Conservation (phyloP, 2,329 filamentous ascomycete genomes). For the Dichotomopilus funicola region DNA sequence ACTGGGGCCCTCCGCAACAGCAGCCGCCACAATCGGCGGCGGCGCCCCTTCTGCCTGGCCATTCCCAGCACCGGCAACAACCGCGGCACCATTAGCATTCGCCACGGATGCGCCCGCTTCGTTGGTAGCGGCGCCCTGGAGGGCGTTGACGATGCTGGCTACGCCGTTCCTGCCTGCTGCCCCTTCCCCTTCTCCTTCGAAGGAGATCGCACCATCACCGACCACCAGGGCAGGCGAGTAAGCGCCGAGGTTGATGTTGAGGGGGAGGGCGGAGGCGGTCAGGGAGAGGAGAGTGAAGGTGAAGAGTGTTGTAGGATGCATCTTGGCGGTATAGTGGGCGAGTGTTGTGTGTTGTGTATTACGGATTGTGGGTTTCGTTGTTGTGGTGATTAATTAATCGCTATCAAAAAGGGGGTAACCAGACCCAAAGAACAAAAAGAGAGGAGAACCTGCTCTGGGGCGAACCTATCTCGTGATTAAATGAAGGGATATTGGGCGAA, state of each 20-base stretch:
- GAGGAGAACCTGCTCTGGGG: not conserved
- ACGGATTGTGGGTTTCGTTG: not conserved
- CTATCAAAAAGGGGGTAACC: not conserved
- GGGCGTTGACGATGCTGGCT: conserved; percentile 34
- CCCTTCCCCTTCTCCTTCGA: conserved; percentile 32
- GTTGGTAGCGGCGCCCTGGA: conserved; percentile 34
- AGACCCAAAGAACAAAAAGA: not conserved
- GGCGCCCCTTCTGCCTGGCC: not conserved
- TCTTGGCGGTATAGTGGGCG: not conserved
- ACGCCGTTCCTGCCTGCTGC: conserved; percentile 29
- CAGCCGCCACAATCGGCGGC: not conserved
- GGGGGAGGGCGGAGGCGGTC: conserved; percentile 29
- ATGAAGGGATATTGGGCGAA: not conserved
- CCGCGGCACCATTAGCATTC: not conserved
- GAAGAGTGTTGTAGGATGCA: not conserved
- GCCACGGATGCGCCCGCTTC: conserved; percentile 31
- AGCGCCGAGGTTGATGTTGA: conserved; percentile 47
- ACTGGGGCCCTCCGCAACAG: not conserved
- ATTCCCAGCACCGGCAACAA: not conserved
- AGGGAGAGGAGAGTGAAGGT: conserved; percentile 1
- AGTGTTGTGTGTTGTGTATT: not conserved
- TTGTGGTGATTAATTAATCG: too few relatives aligned
- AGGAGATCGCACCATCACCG: conserved; percentile 47
- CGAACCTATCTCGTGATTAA: not conserved
- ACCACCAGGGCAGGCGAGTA: conserved; percentile 47